Percentiles rank a stretch among this genome's conserved stretches.
Evolutionary conservation across 169 alveolate genomes (phyloP).

Genomic region (Eimeria necatrix): DNA sequence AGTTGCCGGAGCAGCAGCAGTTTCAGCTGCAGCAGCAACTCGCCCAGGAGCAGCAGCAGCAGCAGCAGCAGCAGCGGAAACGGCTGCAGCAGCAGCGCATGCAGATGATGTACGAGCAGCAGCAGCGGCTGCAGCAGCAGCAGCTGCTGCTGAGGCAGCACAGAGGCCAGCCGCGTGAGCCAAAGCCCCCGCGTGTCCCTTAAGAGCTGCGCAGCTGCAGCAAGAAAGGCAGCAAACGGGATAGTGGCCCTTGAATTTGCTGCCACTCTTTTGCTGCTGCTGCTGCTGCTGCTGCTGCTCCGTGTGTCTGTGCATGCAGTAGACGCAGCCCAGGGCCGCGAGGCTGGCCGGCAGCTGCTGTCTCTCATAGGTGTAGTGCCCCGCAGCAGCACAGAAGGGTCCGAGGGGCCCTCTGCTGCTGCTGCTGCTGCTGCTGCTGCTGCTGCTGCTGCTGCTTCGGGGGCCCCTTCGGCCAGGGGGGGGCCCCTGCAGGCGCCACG

Average conservation of each 20-base stretch:
- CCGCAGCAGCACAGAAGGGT: too few relatives aligned
- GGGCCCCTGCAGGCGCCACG: background rate
- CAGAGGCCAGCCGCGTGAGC: constrained; percentile 3
- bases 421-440: background rate
- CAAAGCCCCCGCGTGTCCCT: background rate
- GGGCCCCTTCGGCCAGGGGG: background rate
- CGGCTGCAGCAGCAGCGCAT: background rate
- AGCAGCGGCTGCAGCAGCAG: constrained; percentile 42
- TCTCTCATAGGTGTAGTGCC: constrained; percentile 31
- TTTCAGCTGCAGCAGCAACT: background rate
- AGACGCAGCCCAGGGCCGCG: constrained; percentile 50
- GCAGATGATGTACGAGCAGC: background rate
- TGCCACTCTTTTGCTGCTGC: background rate
- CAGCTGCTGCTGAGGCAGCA: background rate
- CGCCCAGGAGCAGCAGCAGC: background rate
- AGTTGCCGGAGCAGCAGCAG: background rate
- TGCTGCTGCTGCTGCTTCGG: background rate
- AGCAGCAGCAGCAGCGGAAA: background rate
- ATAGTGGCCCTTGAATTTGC: background rate
- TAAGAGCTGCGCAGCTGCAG: background rate
- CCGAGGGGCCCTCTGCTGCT: too few relatives aligned
- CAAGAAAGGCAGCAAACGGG: background rate
- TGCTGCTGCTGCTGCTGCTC: too few relatives aligned
- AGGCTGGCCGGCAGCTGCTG: constrained; percentile 31
- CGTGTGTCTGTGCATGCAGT: constrained; percentile 25